A percentile compares a stretch with the other conserved stretches of the same genome.
Conservation (phyloP, 1,139 yeast genomes). For the Yamadazyma membranifaciens region DNA sequence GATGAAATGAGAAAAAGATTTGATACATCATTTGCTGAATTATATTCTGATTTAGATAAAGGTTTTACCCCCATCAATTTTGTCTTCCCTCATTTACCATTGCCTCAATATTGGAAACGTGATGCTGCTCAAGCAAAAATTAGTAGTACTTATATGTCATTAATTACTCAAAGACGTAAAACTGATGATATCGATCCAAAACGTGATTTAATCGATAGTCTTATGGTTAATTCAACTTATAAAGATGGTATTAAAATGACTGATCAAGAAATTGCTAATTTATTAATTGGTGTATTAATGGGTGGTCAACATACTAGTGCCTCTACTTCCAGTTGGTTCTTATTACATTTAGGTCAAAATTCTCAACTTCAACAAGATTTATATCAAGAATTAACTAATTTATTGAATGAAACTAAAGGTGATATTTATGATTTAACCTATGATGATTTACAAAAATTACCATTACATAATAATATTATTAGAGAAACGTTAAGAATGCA, state of each 20-base stretch:
- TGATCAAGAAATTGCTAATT: slow-evolving; percentile 90
- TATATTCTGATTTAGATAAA: slow-evolving; percentile 89
- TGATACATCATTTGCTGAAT: slow-evolving; percentile 78
- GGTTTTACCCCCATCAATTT: slow-evolving; percentile 97
- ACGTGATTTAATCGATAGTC: slow-evolving; percentile 86
- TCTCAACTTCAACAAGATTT: slow-evolving; percentile 83
- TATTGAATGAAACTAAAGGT: slow-evolving; percentile 56
- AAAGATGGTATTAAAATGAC: slow-evolving; percentile 94
- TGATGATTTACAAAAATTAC: slow-evolving; percentile 80
- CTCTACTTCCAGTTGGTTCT: slow-evolving; percentile 92
- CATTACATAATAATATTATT: slow-evolving; percentile 75
- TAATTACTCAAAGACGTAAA: slow-evolving; percentile 71
- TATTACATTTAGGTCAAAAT: slow-evolving; percentile 83
- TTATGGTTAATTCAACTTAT: slow-evolving; percentile 79
- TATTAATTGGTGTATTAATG: slow-evolving; percentile 94
- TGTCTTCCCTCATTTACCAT: slow-evolving; percentile 90
- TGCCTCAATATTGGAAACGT: slow-evolving; percentile 80
- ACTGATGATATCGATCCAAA: slow-evolving; percentile 70
- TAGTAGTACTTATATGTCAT: slow-evolving; percentile 73
- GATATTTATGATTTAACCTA: slow-evolving; percentile 58
- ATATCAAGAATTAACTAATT: slow-evolving; percentile 66
- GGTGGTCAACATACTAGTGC: slow-evolving; percentile 99
- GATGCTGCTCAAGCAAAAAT: slow-evolving; percentile 85
- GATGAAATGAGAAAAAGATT: slow-evolving; percentile 85
- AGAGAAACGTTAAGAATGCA: slow-evolving; percentile 95